Percentiles rank a stretch among this genome's conserved stretches.
Conservation (phyloP, 176 grass and related monocot species). For the Eleusine indica region DNA sequence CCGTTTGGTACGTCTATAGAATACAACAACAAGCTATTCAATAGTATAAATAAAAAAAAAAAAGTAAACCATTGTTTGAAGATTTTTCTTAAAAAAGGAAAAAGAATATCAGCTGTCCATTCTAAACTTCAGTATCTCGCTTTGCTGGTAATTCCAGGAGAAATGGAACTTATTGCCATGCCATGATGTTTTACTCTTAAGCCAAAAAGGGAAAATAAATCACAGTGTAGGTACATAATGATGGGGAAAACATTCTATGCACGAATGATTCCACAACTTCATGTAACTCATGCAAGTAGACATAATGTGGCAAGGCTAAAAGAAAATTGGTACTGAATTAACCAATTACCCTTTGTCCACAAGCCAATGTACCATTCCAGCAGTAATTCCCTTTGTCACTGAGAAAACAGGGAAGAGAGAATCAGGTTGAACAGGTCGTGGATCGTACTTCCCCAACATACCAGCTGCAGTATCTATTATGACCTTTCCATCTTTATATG, state of each 20-base stretch:
- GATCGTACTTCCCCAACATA: slow-evolving; percentile 87
- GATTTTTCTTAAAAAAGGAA: not conserved
- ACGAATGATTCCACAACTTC: not conserved
- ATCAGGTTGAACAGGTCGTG: slow-evolving; percentile 90
- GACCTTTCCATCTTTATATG: slow-evolving; percentile 96
- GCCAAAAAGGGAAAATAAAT: not conserved
- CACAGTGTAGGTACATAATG: not conserved
- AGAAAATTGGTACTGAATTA: not conserved
- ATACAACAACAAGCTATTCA: not conserved
- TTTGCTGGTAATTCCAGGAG: not conserved
- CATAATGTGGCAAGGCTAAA: slow-evolving; percentile 13
- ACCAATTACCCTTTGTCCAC: slow-evolving; percentile 80
- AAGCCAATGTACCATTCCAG: slow-evolving; percentile 94
- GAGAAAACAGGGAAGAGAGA: slow-evolving; percentile 98
- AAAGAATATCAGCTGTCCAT: not conserved
- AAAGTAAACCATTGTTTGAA: not conserved
- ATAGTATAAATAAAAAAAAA: not conserved
- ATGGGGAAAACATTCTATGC: not conserved
- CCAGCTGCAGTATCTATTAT: slow-evolving; percentile 98
- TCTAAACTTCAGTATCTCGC: not conserved
- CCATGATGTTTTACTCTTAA: not conserved
- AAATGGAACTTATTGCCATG: slow-evolving; percentile 4
- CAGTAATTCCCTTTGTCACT: slow-evolving; percentile 93
- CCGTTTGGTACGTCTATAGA: slow-evolving; percentile 1
- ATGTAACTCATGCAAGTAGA: slow-evolving; percentile 1